Base-by-base conservation (phyloP, 805 yeast genomes). In the Candida golubevii region DNA sequence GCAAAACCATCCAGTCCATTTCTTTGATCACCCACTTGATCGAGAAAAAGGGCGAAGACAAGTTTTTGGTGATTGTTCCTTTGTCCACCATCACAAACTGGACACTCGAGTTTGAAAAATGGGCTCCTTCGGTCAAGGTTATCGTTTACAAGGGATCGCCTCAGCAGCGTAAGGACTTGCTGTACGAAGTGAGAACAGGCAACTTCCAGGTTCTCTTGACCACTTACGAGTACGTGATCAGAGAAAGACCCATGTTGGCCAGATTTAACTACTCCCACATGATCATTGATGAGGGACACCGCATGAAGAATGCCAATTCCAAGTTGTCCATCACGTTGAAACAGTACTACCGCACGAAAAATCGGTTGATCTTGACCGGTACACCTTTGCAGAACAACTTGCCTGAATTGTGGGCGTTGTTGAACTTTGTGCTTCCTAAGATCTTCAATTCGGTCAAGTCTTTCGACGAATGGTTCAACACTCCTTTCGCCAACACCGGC, bases 271-370 rank as follows among this genome's bases (percentile, higher is more conserved):
- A 90, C 82, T 84, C 85, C 35, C 91, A 87, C 62, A 86, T 86
- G 91, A 85, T 86, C 52, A 86, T 86, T 53, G 95, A 86, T 71
- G 95, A 86, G 72, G 95, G 95, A 63, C 95, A 86, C 64, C 74
- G 95, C 67, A 83, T 86, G 89, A 86, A 86, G 60, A 86, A 86
- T 59, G 73, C 89, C 1, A 78, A 78, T 45, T 84, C 91, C 3
- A 86, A 85, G 58, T 67, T 86, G 44, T 83, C 91, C 0, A 71
- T 71, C 43, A 85, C 93, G 0, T 78, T 86, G 53, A 79, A 83
- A 31, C 79, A 76, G 44, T 84, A 79, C 56, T 86, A 87, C 56
- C 82, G 77, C 51, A 83, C 93, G 1, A 82, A 83, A 59, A 80
- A 86, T 59, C 74, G 95, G 66, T 74, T 86, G 57, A 86, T 86